Conservation (phyloP, 2,329 filamentous ascomycete species). For the Clonostachys rhizophaga region DNA sequence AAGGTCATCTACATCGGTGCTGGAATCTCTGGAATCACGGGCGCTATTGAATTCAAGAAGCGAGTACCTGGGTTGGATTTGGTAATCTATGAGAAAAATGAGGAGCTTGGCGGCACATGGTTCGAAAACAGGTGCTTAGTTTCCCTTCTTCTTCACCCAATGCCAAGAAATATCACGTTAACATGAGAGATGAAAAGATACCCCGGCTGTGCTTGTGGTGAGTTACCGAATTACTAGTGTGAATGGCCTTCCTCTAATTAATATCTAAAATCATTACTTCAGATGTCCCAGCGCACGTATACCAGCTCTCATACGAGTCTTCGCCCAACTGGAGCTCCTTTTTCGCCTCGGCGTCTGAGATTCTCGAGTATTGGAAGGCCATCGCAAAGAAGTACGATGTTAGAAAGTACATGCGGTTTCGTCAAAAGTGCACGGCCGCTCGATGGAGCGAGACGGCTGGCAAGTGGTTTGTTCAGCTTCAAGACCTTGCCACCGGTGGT, state of each 20-base stretch:
- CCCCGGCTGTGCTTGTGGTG: neutral
- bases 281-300: conserved; percentile 6
- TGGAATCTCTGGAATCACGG: conserved; percentile 35
- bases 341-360: conserved; percentile 6
- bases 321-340: conserved; percentile 3
- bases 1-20: conserved; percentile 1
- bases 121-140: neutral
- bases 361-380: conserved; percentile 11
- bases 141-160: too few species aligned
- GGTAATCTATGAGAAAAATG: conserved; percentile 1
- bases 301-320: conserved; percentile 5
- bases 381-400: conserved; percentile 10
- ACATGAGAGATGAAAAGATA: neutral
- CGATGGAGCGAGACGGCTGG: conserved; percentile 34
- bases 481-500: conserved; percentile 11
- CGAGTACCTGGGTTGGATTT: neutral
- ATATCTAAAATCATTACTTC: neutral
- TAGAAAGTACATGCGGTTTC: conserved; percentile 7
- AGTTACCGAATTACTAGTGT: neutral
- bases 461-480: conserved; percentile 23
- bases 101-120: conserved; percentile 1
- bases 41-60: conserved; percentile 33
- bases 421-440: conserved; percentile 5
- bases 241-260: neutral
- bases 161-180: too few species aligned